Percentiles rank a stretch among this genome's conserved stretches.
Conservation (phyloP, 75 land plant species). For the Azolla pinnata region DNA sequence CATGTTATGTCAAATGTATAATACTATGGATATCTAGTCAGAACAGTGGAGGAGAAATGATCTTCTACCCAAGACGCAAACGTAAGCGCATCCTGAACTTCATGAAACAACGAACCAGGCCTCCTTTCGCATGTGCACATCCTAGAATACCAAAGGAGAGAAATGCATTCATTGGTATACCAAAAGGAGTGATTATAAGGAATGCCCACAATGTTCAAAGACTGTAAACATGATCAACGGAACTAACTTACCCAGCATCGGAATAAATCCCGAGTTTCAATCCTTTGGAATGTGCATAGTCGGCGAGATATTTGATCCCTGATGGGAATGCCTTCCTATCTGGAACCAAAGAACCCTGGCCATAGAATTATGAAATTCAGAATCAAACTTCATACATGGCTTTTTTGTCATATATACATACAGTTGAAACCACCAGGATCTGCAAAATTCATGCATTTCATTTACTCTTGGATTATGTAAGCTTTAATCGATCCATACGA, state of each 20-base stretch:
- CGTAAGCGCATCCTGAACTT: constrained; percentile 52
- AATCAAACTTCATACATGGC: neutral
- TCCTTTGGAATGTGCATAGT: constrained; percentile 76
- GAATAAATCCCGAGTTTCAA: constrained; percentile 98
- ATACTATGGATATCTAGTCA: no score
- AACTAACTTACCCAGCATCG: constrained; percentile 74
- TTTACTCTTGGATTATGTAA: no score
- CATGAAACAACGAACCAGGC: constrained; percentile 81
- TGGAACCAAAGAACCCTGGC: constrained; percentile 58
- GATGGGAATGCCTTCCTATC: constrained; percentile 72
- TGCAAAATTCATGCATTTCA: no score
- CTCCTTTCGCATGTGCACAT: constrained; percentile 53
- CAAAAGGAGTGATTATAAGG: no score
- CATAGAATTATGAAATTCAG: constrained; percentile 1
- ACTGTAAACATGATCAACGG: no score
- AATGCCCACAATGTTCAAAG: no score
- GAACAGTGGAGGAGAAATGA: neutral
- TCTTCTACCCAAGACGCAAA: constrained; percentile 91
- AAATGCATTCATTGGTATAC: no score
- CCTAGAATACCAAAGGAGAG: constrained; percentile 14
- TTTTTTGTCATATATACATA: no score
- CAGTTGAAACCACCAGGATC: no score
- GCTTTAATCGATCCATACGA: no score
- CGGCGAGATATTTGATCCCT: constrained; percentile 87
- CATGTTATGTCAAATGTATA: no score